Percentiles rank a stretch among this genome's conserved stretches.
phyloP scores from a whole-genome alignment of 1,284 basidiomycete genomes.

The Tylopilus sp. region DNA sequence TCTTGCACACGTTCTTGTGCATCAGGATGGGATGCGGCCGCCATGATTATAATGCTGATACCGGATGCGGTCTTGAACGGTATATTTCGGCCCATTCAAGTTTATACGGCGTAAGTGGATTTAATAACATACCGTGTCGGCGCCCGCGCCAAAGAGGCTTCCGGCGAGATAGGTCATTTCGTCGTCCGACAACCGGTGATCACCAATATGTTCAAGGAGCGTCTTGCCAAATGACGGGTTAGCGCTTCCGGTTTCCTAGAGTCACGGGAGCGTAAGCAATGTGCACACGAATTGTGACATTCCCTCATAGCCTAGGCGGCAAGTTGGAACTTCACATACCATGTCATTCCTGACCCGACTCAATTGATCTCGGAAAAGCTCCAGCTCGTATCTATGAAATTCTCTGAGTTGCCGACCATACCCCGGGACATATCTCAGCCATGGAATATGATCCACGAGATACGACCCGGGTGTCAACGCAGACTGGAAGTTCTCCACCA shows the following conservation, averaged over 20 bases:
- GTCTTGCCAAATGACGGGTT: conserved; percentile 7
- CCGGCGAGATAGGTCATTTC: conserved; percentile 21
- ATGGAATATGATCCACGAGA: conserved; percentile 55
- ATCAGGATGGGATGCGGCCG: conserved; percentile 9
- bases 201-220: conserved; percentile 10
- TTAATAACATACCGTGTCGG: conserved; percentile 7
- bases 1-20: conserved; percentile 13
- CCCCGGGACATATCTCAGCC: conserved; percentile 40
- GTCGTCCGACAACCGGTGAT: conserved; percentile 8
- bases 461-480: conserved; percentile 52
- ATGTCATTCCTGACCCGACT: conserved; percentile 8
- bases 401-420: conserved; percentile 1
- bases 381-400: neutral
- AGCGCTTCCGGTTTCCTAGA: neutral
- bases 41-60: conserved; percentile 13
- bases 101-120: neutral
- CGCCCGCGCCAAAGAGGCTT: conserved; percentile 6
- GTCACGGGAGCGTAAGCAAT: neutral
- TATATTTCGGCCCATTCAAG: neutral
- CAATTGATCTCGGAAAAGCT: conserved; percentile 12
- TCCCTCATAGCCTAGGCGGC: neutral
- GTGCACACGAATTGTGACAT: too few species aligned
- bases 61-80: conserved; percentile 5
- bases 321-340: neutral
- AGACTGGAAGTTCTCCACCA: conserved; percentile 44